These are phyloP conservation scores for Wickerhamiella nectarea DNA, from an alignment of 805 yeast genomes.

Conservation along the genomic window DNA sequence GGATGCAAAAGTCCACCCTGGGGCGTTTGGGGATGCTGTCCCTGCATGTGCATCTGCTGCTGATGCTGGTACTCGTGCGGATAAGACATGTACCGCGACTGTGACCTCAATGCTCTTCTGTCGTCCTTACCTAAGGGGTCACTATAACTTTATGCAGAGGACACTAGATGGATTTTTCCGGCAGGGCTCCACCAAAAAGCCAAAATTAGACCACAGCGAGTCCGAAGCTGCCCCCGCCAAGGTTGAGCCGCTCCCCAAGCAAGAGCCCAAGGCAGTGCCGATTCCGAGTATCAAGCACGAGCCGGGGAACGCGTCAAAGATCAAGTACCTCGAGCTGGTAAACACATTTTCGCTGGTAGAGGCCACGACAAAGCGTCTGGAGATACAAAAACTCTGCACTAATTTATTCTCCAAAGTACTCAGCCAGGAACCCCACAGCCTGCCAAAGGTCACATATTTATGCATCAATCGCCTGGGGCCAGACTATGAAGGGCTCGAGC, in stretches of 20 bases:
- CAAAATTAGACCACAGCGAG: not conserved
- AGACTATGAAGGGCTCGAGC: conserved; percentile 86
- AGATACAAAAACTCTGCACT: conserved; percentile 63
- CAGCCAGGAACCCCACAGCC: conserved; percentile 36
- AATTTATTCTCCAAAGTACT: conserved; percentile 58
- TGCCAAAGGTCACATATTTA: conserved; percentile 64
- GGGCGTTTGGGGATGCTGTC: not conserved
- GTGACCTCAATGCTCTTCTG: not conserved
- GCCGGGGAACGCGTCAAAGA: not conserved
- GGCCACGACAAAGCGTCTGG: conserved; percentile 65
- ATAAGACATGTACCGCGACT: not conserved
- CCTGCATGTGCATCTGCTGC: not conserved
- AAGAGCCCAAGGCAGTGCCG: not conserved
- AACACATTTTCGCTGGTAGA: conserved; percentile 68
- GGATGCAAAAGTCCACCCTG: not conserved
- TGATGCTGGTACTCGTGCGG: not conserved
- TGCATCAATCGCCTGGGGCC: conserved; percentile 87
- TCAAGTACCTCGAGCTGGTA: conserved; percentile 35
- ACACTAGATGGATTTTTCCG: conserved; percentile 19
- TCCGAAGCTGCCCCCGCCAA: not conserved
- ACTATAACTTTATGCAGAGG: conserved; percentile 16
- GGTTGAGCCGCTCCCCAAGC: not conserved
- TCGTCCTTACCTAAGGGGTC: not conserved
- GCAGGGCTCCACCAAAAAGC: not conserved
- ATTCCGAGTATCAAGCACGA: not conserved